Percentiles rank a stretch among this genome's conserved stretches.
These are phyloP conservation scores for Exserohilum rostratum DNA, from an alignment of 2,329 filamentous ascomycete species.

Conservation along the genomic window DNA sequence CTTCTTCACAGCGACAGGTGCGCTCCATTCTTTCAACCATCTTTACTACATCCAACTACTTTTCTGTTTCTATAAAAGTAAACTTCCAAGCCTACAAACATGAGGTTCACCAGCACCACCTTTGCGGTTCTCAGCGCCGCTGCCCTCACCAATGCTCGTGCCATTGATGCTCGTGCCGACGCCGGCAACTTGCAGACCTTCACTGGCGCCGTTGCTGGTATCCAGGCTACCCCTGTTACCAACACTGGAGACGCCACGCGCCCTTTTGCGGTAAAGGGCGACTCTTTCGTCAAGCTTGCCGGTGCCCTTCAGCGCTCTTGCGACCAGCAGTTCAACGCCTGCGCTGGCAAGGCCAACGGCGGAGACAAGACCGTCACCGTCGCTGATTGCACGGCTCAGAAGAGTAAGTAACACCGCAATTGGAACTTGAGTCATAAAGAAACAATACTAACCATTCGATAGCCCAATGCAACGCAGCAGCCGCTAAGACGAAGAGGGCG, in stretches of 20 bases:
- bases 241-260: conserved; percentile 58
- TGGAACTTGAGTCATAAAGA: not conserved
- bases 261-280: conserved; percentile 40
- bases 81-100: conserved; percentile 14
- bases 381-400: conserved; percentile 63
- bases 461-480: conserved; percentile 8
- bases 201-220: conserved; percentile 58
- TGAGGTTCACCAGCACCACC: conserved; percentile 28
- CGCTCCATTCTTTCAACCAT: not conserved
- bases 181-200: conserved; percentile 42
- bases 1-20: conserved; percentile 10
- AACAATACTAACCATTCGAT: not conserved
- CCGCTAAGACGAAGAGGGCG: not conserved
- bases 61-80: not conserved
- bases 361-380: conserved; percentile 53
- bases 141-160: conserved; percentile 25
- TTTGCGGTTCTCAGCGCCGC: conserved; percentile 26
- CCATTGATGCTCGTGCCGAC: conserved; percentile 29
- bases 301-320: conserved; percentile 67
- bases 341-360: conserved; percentile 62
- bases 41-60: not conserved
- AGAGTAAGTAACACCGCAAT: conserved; percentile 37
- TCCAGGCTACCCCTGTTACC: conserved; percentile 59
- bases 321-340: conserved; percentile 67
- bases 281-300: conserved; percentile 59